These are phyloP conservation scores for Phytopythium oedochilum DNA, from an alignment of 352 stramenopile genomes.

Conservation along the genomic window DNA sequence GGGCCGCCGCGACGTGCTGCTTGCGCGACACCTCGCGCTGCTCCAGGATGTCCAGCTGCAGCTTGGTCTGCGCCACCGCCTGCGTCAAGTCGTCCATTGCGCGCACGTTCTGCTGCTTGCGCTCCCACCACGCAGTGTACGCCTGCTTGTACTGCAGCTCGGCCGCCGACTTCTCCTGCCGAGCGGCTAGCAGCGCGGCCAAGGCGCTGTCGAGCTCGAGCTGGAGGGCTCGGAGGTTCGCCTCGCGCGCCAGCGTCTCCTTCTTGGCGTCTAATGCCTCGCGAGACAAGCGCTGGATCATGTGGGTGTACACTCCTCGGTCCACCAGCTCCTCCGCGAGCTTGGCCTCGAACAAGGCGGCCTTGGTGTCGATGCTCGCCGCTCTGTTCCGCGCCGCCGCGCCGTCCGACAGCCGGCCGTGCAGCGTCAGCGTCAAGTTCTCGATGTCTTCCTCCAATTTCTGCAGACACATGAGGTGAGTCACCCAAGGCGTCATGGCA, in stretches of 20 bases:
- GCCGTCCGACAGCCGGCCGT: constrained; percentile 51
- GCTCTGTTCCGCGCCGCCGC: constrained; percentile 58
- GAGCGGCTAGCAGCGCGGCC: constrained; percentile 40
- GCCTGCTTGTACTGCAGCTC: constrained; percentile 63
- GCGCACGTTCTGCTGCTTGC: constrained; percentile 67
- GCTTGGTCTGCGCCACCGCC: constrained; percentile 64
- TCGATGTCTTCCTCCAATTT: constrained; percentile 77
- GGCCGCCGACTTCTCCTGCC: constrained; percentile 67
- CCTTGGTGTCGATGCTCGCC: constrained; percentile 74
- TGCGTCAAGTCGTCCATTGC: constrained; percentile 73
- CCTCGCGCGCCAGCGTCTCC: constrained; percentile 53
- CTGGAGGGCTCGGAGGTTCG: constrained; percentile 43
- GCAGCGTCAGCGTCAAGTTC: constrained; percentile 64
- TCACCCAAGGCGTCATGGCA: no score
- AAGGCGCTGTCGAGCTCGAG: constrained; percentile 54
- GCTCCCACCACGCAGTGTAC: constrained; percentile 63
- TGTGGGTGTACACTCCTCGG: constrained; percentile 75
- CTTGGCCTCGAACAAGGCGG: constrained; percentile 70
- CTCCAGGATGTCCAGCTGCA: constrained; percentile 74
- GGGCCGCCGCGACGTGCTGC: constrained; percentile 63
- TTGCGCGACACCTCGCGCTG: constrained; percentile 70
- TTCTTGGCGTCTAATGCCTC: constrained; percentile 69
- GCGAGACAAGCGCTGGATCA: constrained; percentile 66
- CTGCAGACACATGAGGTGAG: constrained; percentile 10
- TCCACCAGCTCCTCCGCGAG: constrained; percentile 70